Base-by-base conservation (phyloP, 345 rosid genomes). In the Salix exigua region DNA sequence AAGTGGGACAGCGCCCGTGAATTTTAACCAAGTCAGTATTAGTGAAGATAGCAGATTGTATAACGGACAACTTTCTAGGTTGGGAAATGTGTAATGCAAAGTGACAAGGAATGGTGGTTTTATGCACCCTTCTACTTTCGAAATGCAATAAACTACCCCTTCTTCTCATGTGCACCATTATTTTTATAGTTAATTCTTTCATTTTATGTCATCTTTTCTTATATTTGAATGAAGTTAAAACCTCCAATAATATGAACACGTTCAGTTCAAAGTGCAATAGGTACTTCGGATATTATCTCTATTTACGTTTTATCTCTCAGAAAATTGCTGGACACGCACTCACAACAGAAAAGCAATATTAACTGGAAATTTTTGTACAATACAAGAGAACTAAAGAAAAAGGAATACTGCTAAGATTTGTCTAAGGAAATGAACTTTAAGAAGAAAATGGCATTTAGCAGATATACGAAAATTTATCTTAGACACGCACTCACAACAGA, bases 401-500 rank as follows among this genome's bases (percentile, higher is more conserved):
- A 18, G 75, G 55, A 66, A 50, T 25, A 35, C n/a, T 7, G 28
- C 42, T 48, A 63, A 71, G 60, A 81, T 25, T 72, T 76, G 18
- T 66, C 66, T 38, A n/a, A 75, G 17, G 33, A 63, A 3, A 38
- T 23, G 62, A 38, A 50, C 19, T 71, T 5, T 18, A 60, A 23
- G 73, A 64, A 6, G 33, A 71, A 78, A 70, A 28, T 68, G 51
- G 10, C 42, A 68, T 48, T 46, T 12, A 38, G 65, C 31, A 65
- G 9, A 30, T 30, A 25, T 17, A 48, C 1, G 68, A 48, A 76
- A 64, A 74, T 73, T 14, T 4, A 61, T 19, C 31, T 4, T 2
- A 23, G 3, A 12, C 14, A 17, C 14, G 61, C 53, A 81, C 80
- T 77, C 68, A 79, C 78, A 72, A n/a, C 68, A 73, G n/a, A 50